phyloP scores from a whole-genome alignment of 202 grass and related monocot genomes.

The Bolboschoenoplectus hybrid region DNA sequence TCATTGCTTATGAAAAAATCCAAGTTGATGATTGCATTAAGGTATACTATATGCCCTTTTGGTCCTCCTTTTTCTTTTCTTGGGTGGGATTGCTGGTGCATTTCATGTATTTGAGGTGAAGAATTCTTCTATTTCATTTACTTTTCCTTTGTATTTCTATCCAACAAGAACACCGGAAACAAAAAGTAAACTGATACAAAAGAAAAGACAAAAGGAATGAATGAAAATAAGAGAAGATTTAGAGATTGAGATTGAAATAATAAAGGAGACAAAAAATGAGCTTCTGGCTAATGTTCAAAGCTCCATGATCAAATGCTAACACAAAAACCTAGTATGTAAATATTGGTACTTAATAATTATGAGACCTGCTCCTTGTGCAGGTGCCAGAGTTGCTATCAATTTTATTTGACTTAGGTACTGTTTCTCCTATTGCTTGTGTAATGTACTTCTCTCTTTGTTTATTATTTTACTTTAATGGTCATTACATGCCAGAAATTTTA shows the following conservation, averaged over 20 bases:
- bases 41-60: slow-evolving; percentile 46
- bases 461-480: background rate
- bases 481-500: slow-evolving; percentile 6
- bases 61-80: background rate
- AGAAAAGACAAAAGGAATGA: background rate
- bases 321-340: background rate
- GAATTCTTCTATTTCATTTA: background rate
- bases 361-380: slow-evolving; percentile 52
- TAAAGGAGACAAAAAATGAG: background rate
- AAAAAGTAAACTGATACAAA: background rate
- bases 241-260: background rate
- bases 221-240: background rate
- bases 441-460: background rate
- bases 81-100: background rate
- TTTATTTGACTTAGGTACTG: slow-evolving; percentile 88
- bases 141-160: slow-evolving; percentile 2
- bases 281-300: background rate
- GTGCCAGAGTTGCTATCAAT: slow-evolving; percentile 75
- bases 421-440: background rate
- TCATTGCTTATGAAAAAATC: slow-evolving; percentile 77
- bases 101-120: background rate
- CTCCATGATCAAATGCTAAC: slow-evolving; percentile 3
- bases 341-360: slow-evolving; percentile 1
- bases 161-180: background rate
- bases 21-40: slow-evolving; percentile 73